phyloP scores from a whole-genome alignment of 768 basidiomycete species.

The Cystofilobasidium macerans region DNA sequence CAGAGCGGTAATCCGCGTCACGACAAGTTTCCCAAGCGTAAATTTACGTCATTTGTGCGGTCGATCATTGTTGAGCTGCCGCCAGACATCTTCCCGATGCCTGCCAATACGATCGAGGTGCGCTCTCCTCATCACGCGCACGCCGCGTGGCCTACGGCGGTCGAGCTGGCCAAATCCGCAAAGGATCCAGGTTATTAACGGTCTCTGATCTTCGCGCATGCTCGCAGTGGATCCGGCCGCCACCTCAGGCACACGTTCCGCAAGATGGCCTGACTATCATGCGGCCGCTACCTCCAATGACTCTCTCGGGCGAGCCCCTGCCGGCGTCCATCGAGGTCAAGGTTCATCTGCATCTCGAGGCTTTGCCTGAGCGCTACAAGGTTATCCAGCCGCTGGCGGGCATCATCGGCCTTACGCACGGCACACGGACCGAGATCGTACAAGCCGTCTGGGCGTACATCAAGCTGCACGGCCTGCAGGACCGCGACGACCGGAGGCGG shows the following conservation, averaged over 20 bases:
- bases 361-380: constrained; percentile 76
- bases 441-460: constrained; percentile 87
- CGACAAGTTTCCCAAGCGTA: constrained; percentile 45
- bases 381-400: constrained; percentile 55
- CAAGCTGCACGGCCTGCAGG: constrained; percentile 69
- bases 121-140: constrained; percentile 28
- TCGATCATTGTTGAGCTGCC: constrained; percentile 73
- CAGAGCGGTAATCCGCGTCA: constrained; percentile 36
- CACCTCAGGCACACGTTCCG: background rate
- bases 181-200: too few relatives aligned
- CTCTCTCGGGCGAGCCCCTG: constrained; percentile 75
- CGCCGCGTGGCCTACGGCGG: too few relatives aligned
- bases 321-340: constrained; percentile 51
- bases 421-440: constrained; percentile 66
- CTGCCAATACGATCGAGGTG: constrained; percentile 83
- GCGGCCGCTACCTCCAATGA: constrained; percentile 71
- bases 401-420: constrained; percentile 70
- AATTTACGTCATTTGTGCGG: constrained; percentile 77
- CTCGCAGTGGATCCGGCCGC: constrained; percentile 1
- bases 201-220: too few relatives aligned
- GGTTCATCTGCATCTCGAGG: constrained; percentile 63
- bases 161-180: too few relatives aligned
- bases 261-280: constrained; percentile 80
- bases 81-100: background rate
- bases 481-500: constrained; percentile 62